Evolutionary conservation across 2,329 filamentous ascomycete genomes (phyloP), one percentile per base, ranked within the genome.

Genomic region (Calonectria hawksworthii): DNA sequence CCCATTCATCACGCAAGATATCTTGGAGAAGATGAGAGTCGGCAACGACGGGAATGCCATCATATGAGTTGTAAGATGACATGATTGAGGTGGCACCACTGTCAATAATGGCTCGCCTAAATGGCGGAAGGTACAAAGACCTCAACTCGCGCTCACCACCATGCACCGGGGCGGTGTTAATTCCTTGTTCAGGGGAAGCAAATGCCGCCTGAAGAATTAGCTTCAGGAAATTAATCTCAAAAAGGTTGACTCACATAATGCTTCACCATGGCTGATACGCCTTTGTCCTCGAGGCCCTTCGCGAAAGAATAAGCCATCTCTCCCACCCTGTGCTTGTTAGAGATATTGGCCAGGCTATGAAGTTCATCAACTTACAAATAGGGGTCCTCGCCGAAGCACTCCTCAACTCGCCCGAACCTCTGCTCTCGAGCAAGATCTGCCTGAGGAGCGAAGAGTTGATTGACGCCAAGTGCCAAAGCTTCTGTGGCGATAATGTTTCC

Each of bases 21-120:
- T 93, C 89, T 0, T 92, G 94, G 52, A 95, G 87, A 4, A 93
- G 87, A 74, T 93, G 91, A 68, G 90, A 87, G 81, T 94, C 91
- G 2, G 93, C 90, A 65, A 94, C 90, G 0, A 91, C 88, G 1
- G 94, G 93, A 18, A 94, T 87, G 2, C 94, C 94, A 76, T 96
- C 94, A 76, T 95, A 94, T 68, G 92, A 92, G 80, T 94, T 91
- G 80, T 96, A 96, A 0, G 94, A 91, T 36, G 92, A 92, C 94
- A 96, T 96, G 78, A 95, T 90, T 51, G 90, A 89, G 80, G 89
- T 92, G 2, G 92, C 94, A 14, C 90, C 92, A 13, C 86, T 92
- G 79, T 95, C 94, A 41, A 95, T 90, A 74, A 95, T 95, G 16
- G 93, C 90, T 21, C 92, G 89, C 82, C 94, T 93, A 84, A 94